These are phyloP conservation scores for Mycothermus thermophilus DNA, from an alignment of 495 filamentous ascomycete genomes.

Conservation along the genomic window DNA sequence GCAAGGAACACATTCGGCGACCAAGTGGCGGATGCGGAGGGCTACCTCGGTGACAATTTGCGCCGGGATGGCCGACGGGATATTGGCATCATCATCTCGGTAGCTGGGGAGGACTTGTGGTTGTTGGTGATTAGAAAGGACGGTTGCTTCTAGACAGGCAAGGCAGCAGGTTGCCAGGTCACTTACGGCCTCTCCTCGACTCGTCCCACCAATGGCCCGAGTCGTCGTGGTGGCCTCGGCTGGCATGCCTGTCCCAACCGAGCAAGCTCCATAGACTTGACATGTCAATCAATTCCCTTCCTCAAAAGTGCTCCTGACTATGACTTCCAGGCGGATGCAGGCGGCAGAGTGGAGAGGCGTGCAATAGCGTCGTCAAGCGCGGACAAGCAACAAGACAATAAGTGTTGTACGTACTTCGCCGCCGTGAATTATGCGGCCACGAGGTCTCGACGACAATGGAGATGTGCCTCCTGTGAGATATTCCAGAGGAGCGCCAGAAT, in stretches of 20 bases:
- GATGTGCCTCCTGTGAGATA: no score
- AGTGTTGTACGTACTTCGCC: no score
- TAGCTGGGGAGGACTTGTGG: conserved; percentile 48
- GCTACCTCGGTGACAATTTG: conserved; percentile 74
- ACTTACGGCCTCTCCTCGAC: conserved; percentile 27
- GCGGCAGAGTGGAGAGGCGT: no score
- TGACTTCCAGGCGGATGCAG: no score
- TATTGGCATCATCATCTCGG: conserved; percentile 32
- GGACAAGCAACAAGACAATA: no score
- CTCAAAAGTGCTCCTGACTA: no score
- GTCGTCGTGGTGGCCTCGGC: conserved; percentile 18
- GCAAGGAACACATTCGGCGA: conserved; percentile 77
- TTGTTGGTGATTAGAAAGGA: conserved; percentile 12
- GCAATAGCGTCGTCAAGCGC: no score
- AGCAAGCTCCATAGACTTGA: no score
- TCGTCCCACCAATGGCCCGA: conserved; percentile 24
- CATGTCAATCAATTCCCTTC: no score
- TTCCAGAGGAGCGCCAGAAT: no score
- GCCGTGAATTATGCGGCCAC: no score
- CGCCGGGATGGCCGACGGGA: conserved; percentile 49
- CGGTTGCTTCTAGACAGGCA: neutral
- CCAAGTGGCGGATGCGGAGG: conserved; percentile 76
- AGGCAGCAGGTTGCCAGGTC: neutral
- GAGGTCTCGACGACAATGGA: no score
- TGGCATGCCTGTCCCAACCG: conserved; percentile 29